Evolutionary conservation across 345 rosid genomes (phyloP), one percentile per base, ranked within the genome.

Genomic region (Bruguiera sexangula): DNA sequence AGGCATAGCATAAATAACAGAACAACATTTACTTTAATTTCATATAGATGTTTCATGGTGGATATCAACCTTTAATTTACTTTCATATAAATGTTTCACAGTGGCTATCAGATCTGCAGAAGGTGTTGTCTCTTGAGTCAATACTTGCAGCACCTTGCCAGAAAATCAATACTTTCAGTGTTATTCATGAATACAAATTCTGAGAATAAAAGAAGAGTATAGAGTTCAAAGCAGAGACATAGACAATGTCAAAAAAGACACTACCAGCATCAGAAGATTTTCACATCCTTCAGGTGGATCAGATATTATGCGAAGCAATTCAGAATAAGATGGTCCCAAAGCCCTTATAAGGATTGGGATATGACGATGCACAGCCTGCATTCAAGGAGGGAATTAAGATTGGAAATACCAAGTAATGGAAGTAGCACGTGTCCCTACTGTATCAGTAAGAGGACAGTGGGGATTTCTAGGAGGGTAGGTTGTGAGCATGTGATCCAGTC

Each of bases 271-370:
- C 87, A 95, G 81, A 70, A 95, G 93, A 82, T 90, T 88, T 84
- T 95, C 99, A 82, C 97, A 92, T 83, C 97, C 97, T 84, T 84
- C 88, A 57, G 99, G 99, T 34, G 97, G 99, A 79, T 92, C 89
- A 60, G 99, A 88, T 84, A 95, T 83, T 76, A 95, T 80, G 48
- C 36, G 85, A 22, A 95, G 89, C 82, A 95, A 84, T 58, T 88
- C 93, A 76, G 83, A 75, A 73, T 78, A 83, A 69, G 96, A 87
- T 78, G 97, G 89, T 68, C 99, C 96, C 62, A 92, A 77, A 43
- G 97, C 88, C 79, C 97, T 85, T 73, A 92, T 76, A 68, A 95
- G 85, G 60, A 87, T 78, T 37, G 99, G 96, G 43, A 92, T 82
- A 78, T 95, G 96, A 19, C 97, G 96, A 84, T 95, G 96, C 72